These are phyloP conservation scores for Sporopachydermia quercuum DNA, from an alignment of 805 yeast genomes.

Conservation along the genomic window DNA sequence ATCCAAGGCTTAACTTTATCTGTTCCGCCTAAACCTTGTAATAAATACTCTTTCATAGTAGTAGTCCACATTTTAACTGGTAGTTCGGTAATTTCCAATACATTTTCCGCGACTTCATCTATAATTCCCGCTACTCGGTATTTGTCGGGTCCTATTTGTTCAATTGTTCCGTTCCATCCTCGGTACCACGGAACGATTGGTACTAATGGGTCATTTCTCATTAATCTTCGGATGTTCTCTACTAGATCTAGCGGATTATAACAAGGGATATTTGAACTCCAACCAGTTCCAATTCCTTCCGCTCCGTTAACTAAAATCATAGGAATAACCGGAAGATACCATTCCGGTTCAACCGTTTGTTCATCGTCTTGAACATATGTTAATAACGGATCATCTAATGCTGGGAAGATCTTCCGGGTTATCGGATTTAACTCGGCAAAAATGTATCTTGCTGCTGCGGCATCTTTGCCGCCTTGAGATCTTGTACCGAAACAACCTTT, in stretches of 20 bases:
- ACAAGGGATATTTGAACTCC: slow-evolving; percentile 89
- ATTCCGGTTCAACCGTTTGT: slow-evolving; percentile 84
- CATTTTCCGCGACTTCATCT: slow-evolving; percentile 64
- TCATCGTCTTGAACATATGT: slow-evolving; percentile 86
- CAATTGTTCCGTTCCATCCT: slow-evolving; percentile 86
- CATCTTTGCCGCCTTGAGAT: slow-evolving; percentile 95
- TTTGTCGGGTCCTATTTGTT: slow-evolving; percentile 45
- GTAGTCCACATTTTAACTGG: slow-evolving; percentile 92
- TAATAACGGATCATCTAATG: slow-evolving; percentile 65
- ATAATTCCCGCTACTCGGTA: slow-evolving; percentile 69
- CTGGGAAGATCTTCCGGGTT: slow-evolving; percentile 63
- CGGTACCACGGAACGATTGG: slow-evolving; percentile 88
- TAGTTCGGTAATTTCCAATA: slow-evolving; percentile 79
- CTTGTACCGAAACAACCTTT: slow-evolving; percentile 95
- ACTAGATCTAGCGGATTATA: slow-evolving; percentile 81
- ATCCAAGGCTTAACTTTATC: slow-evolving; percentile 76
- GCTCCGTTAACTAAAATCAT: slow-evolving; percentile 91
- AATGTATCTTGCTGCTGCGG: slow-evolving; percentile 95
- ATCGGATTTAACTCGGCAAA: slow-evolving; percentile 70
- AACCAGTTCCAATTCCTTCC: slow-evolving; percentile 98
- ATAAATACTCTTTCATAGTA: slow-evolving; percentile 71
- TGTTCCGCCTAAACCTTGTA: slow-evolving; percentile 57
- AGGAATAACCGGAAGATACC: slow-evolving; percentile 90
- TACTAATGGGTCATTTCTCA: slow-evolving; percentile 54
- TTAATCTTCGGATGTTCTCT: slow-evolving; percentile 51